Base-by-base conservation (phyloP, 2,329 filamentous ascomycete species). In the Diaporthe velutina region DNA sequence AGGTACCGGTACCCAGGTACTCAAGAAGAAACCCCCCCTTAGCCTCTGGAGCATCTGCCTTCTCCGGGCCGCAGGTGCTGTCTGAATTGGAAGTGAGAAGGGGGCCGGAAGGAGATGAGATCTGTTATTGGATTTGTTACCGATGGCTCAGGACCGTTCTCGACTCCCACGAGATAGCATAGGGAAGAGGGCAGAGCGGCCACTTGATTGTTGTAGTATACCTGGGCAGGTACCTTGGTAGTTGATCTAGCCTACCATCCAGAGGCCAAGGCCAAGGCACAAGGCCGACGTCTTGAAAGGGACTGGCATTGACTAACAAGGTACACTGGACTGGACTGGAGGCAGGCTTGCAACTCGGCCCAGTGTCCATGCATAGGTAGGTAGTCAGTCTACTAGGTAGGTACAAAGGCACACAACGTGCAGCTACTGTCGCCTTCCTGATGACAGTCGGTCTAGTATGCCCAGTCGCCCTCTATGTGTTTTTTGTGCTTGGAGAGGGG, bases 211-310 rank as follows among this genome's bases (percentile, higher is more conserved):
- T 22, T 55, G 28, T 17, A 30, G 55, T 12, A 57, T 55, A 55
- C 52, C 52, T 19, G 33, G 48, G 48, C 22, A 28, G 50, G 50
- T 42, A 42, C 40, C 40, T 42, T 13, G 40, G 17, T 19, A 17
- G 40, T n/a, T 38, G 3, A 38, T 42, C 35, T 60, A 38, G 57
- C 35, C 22, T 40, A 42, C 22, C 57, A 60, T 35, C 57, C 57
- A 42, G 55, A n/a, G 35, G 35, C 57, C 61, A 67, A 35, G 19
- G 28, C 61, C 33, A 30, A 45, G 28, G 40, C 40, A 64, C 45
- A 25, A 67, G 61, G 61, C 58, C 64, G 45, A 38, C 19, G 13
- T 67, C 42, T 19, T 67, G 64, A 67, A 67, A 28, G 64, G 42
- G 30, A 35, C 30, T 38, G 45, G 64, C 45, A 35, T 38, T 25